A percentile compares a stretch with the other conserved stretches of the same genome.
phyloP scores from a whole-genome alignment of 768 basidiomycete genomes.

The Trametes meyenii region DNA sequence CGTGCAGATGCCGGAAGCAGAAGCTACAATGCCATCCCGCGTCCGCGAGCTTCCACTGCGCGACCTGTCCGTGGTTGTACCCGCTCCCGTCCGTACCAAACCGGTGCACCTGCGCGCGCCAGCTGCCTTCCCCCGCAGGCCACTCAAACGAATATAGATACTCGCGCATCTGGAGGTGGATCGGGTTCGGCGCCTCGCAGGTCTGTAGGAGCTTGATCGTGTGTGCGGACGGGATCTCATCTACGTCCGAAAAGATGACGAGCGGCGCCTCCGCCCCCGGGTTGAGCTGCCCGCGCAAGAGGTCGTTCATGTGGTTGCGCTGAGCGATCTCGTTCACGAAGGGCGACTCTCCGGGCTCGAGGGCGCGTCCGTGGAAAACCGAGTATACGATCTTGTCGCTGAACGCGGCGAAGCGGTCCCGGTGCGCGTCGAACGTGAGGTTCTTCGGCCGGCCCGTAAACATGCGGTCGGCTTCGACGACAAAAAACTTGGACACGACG shows the following conservation, averaged over 20 bases:
- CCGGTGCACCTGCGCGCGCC: constrained; percentile 56
- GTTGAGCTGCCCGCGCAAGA: constrained; percentile 45
- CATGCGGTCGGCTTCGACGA: constrained; percentile 60
- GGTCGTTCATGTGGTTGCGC: constrained; percentile 50
- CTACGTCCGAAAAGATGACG: constrained; percentile 63
- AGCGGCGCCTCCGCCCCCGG: constrained; percentile 40
- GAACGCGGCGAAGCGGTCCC: constrained; percentile 50
- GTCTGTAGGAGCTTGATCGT: constrained; percentile 53
- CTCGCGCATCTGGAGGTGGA: constrained; percentile 64
- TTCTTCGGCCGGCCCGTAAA: constrained; percentile 64
- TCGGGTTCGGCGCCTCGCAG: constrained; percentile 53
- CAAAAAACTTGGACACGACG: constrained; percentile 60
- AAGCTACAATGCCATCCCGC: constrained; percentile 74
- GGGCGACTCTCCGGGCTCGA: constrained; percentile 45
- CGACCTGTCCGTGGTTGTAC: constrained; percentile 54
- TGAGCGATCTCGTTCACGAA: constrained; percentile 54
- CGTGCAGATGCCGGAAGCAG: constrained; percentile 61
- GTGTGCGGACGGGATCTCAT: constrained; percentile 60
- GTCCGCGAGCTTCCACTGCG: constrained; percentile 54
- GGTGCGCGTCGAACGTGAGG: constrained; percentile 51
- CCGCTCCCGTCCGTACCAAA: constrained; percentile 44
- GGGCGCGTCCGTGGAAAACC: constrained; percentile 50
- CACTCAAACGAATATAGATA: constrained; percentile 66
- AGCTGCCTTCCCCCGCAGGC: constrained; percentile 55
- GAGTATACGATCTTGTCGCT: constrained; percentile 55